Percentiles rank a stretch among this genome's conserved stretches.
Conservation (phyloP, 352 stramenopile species). For the Phytophthora multivora region DNA sequence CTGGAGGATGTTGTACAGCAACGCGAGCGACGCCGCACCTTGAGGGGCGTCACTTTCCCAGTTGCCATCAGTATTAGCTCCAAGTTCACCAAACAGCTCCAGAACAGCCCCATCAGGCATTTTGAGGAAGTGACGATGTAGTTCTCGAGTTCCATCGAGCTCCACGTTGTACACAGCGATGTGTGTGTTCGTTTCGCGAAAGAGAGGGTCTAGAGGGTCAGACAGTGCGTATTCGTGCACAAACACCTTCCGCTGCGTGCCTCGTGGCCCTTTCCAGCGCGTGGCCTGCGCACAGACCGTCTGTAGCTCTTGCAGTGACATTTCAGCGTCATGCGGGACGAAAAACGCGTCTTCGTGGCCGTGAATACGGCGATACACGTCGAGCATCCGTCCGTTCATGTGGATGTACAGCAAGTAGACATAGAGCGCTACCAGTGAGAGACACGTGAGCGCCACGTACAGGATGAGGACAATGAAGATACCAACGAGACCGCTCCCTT, state of each 20-base stretch:
- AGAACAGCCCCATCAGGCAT: conserved; percentile 82
- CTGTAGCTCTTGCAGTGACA: conserved; percentile 75
- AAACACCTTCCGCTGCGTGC: conserved; percentile 74
- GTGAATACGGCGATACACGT: conserved; percentile 85
- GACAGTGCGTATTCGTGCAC: conserved; percentile 81
- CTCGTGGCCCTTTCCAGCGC: conserved; percentile 67
- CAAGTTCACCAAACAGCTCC: conserved; percentile 82
- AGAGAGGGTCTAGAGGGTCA: conserved; percentile 68
- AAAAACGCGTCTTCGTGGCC: conserved; percentile 78
- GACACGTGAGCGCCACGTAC: conserved; percentile 64
- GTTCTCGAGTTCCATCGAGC: conserved; percentile 50
- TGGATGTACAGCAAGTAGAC: conserved; percentile 86
- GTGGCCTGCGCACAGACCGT: conserved; percentile 62
- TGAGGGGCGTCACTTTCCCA: conserved; percentile 47
- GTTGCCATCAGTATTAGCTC: conserved; percentile 34
- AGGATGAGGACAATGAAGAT: conserved; percentile 79
- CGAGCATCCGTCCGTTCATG: conserved; percentile 91
- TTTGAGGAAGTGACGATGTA: conserved; percentile 91
- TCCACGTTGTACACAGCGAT: conserved; percentile 85
- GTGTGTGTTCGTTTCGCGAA: conserved; percentile 74
- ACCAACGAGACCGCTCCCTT: conserved; percentile 84
- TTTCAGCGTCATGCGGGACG: conserved; percentile 88
- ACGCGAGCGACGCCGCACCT: conserved; percentile 37
- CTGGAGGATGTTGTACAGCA: conserved; percentile 64
- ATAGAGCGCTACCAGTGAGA: conserved; percentile 66